Evolutionary conservation across 345 rosid genomes (phyloP).

Genomic region (Citrus glauca): DNA sequence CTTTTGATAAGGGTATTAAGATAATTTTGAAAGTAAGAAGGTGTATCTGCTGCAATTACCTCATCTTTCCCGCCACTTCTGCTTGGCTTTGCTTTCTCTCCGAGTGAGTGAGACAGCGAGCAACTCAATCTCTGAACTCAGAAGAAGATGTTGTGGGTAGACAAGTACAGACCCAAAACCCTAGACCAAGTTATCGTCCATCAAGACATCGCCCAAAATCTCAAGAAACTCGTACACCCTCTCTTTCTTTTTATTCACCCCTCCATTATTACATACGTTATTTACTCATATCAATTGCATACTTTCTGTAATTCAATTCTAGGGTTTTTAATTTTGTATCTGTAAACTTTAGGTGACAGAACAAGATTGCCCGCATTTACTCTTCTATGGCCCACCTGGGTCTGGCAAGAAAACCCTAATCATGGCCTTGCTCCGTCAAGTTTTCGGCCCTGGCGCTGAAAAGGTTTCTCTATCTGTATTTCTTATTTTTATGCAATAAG

Average conservation of each 20-base stretch:
- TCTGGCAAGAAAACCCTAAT: constrained; percentile 99
- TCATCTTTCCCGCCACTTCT: constrained; percentile 21
- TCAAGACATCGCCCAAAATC: constrained; percentile 75
- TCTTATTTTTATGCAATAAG: neutral
- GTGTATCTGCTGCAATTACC: too few species aligned
- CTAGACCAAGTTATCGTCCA: constrained; percentile 77
- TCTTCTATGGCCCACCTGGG: constrained; percentile 95
- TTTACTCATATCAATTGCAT: neutral
- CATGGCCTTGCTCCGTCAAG: constrained; percentile 82
- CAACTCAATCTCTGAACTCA: neutral
- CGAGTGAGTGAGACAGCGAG: neutral
- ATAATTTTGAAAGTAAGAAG: too few species aligned
- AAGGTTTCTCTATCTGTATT: constrained; percentile 40
- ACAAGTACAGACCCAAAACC: constrained; percentile 95
- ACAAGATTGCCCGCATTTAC: constrained; percentile 96
- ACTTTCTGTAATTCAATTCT: neutral
- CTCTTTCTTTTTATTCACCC: neutral
- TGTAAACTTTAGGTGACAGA: constrained; percentile 54
- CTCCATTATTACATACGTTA: too few species aligned
- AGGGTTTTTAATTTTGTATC: neutral
- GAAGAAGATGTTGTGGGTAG: constrained; percentile 90
- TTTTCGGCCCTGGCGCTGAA: constrained; percentile 80
- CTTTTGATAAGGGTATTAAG: too few species aligned
- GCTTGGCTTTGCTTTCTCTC: neutral
- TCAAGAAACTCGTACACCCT: constrained; percentile 75